phyloP scores from a whole-genome alignment of 2,329 filamentous ascomycete genomes.

The Colletotrichum sojae region DNA sequence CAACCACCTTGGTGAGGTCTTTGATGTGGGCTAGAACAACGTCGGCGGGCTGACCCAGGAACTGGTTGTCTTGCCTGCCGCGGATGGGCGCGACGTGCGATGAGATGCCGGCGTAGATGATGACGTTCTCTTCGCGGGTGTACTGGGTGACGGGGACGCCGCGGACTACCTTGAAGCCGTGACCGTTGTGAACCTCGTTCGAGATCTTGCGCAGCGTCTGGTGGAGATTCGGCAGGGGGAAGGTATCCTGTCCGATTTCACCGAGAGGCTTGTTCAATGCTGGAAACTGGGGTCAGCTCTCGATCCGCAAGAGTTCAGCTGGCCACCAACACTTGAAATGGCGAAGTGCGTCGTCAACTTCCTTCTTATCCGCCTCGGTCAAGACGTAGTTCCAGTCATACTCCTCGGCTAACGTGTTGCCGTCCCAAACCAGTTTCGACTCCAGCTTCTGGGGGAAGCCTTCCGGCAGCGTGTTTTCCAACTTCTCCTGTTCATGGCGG shows the following conservation, averaged over 20 bases:
- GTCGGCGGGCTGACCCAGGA: conserved; percentile 61
- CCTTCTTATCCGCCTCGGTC: conserved; percentile 60
- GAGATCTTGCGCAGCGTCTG: conserved; percentile 65
- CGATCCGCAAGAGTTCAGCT: accelerated
- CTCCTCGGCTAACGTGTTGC: conserved; percentile 58
- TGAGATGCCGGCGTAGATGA: conserved; percentile 72
- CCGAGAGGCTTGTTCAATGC: conserved; percentile 16
- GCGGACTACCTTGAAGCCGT: conserved; percentile 73
- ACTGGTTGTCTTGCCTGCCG: conserved; percentile 65
- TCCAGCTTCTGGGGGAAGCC: conserved; percentile 65
- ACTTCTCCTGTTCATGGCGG: conserved; percentile 57
- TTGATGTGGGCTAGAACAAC: conserved; percentile 74
- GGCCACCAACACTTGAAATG: conserved; percentile 38
- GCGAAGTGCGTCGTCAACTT: conserved; percentile 54
- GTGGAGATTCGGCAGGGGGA: conserved; percentile 68
- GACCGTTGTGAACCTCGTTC: conserved; percentile 68
- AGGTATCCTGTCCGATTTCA: conserved; percentile 59
- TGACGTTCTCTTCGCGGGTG: conserved; percentile 68
- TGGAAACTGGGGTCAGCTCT: neutral
- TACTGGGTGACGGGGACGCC: conserved; percentile 69
- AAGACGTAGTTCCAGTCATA: conserved; percentile 70
- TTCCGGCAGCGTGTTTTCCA: conserved; percentile 58
- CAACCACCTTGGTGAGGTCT: conserved; percentile 63
- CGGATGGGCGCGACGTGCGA: conserved; percentile 69
- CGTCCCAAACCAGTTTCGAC: conserved; percentile 71